These are phyloP conservation scores for Lasiodiplodia sp. DNA, from an alignment of 2,329 filamentous ascomycete genomes.

Conservation along the genomic window DNA sequence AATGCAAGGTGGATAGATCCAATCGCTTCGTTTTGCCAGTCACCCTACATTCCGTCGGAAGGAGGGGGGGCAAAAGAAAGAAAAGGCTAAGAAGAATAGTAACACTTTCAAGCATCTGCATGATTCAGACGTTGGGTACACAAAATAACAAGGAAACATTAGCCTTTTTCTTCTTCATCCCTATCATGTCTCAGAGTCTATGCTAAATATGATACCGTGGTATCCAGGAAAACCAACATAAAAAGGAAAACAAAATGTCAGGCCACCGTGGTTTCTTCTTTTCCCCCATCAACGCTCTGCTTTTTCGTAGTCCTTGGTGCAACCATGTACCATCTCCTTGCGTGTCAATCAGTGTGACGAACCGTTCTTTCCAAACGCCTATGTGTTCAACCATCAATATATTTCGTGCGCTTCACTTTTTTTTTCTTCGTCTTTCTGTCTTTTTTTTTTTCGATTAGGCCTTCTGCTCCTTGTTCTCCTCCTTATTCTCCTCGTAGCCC, in stretches of 20 bases:
- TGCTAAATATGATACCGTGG: constrained; percentile 3
- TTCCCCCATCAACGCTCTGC: background rate
- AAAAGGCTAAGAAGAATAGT: background rate
- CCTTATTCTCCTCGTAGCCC: constrained; percentile 62
- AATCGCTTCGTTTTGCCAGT: too few species aligned
- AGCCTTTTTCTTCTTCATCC: background rate
- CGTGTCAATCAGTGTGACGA: background rate
- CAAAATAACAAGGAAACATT: background rate
- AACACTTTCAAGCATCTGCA: background rate
- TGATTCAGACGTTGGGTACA: background rate
- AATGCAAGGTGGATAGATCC: too few species aligned
- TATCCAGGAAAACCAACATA: constrained; percentile 1
- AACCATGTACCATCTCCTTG: background rate
- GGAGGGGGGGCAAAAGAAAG: background rate
- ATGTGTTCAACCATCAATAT: background rate
- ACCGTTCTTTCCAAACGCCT: background rate
- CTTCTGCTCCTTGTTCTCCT: constrained; percentile 31
- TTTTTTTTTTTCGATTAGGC: background rate
- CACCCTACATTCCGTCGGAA: background rate
- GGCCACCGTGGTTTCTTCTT: background rate
- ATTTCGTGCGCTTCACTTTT: background rate
- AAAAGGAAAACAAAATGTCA: background rate
- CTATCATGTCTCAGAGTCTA: constrained; percentile 2
- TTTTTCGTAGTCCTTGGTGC: background rate
- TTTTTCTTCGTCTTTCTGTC: background rate